Conservation (phyloP, 139 green algal genomes). For the Marvania coccoides region DNA sequence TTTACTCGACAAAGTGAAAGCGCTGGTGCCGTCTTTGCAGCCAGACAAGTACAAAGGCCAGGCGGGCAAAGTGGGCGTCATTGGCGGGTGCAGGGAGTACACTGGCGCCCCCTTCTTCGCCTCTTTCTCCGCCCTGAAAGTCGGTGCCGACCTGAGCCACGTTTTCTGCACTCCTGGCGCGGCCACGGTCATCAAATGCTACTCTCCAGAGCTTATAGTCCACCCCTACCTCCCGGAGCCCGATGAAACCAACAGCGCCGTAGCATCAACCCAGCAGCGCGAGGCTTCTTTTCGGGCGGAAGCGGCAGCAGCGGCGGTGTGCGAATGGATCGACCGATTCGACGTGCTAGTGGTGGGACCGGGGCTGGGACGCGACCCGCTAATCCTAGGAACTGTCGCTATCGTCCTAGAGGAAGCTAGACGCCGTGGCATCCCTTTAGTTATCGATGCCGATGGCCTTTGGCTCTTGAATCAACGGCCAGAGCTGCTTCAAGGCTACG, state of each 20-base stretch:
- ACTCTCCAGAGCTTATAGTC: slow-evolving; percentile 94
- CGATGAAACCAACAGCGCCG: neutral
- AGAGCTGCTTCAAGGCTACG: slow-evolving; percentile 35
- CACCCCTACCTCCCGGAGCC: slow-evolving; percentile 72
- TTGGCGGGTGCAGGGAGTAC: slow-evolving; percentile 91
- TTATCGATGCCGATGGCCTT: slow-evolving; percentile 62
- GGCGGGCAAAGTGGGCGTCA: slow-evolving; percentile 83
- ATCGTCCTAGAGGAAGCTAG: slow-evolving; percentile 10
- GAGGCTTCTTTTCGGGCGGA: neutral
- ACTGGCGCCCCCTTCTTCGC: slow-evolving; percentile 95
- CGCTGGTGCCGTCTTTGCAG: neutral
- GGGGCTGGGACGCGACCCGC: slow-evolving; percentile 58
- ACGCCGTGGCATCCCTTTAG: slow-evolving; percentile 20
- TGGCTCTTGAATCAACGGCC: slow-evolving; percentile 35
- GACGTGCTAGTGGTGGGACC: slow-evolving; percentile 67
- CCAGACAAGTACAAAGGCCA: slow-evolving; percentile 74
- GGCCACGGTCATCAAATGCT: slow-evolving; percentile 84
- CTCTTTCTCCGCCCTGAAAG: slow-evolving; percentile 67
- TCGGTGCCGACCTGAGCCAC: slow-evolving; percentile 84
- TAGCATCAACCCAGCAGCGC: neutral
- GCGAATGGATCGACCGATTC: slow-evolving; percentile 55
- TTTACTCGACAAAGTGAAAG: neutral
- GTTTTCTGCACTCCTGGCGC: slow-evolving; percentile 82
- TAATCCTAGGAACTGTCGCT: slow-evolving; percentile 21
- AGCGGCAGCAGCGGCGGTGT: slow-evolving; percentile 24